Conservation (phyloP, 352 stramenopile genomes). For the Phytophthora fragariaefolia region DNA sequence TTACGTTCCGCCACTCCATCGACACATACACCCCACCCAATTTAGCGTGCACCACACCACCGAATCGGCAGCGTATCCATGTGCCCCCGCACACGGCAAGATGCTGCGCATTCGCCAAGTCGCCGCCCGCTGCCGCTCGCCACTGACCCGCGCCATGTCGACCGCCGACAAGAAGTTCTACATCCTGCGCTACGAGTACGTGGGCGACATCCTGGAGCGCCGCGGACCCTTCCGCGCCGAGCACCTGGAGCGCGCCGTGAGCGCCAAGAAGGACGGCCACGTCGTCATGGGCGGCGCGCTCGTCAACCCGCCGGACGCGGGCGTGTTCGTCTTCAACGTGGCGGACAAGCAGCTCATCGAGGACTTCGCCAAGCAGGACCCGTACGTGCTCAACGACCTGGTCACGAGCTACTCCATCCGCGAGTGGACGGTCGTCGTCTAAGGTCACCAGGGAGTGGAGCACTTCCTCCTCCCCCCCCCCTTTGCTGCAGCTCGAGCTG, state of each 20-base stretch:
- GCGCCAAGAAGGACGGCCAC: constrained; percentile 61
- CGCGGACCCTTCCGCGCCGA: constrained; percentile 70
- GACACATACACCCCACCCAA: not conserved
- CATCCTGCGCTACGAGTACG: constrained; percentile 80
- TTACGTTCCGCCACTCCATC: not conserved
- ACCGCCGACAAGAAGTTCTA: constrained; percentile 65
- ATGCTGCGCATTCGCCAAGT: constrained; percentile 31
- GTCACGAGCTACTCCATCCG: constrained; percentile 72
- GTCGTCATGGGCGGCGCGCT: constrained; percentile 79
- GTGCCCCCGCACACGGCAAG: not conserved
- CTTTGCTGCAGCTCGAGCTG: not conserved
- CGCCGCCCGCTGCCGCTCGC: constrained; percentile 8
- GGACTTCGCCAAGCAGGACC: constrained; percentile 69
- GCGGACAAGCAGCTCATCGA: constrained; percentile 62
- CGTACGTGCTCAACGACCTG: constrained; percentile 79
- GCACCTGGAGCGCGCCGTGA: constrained; percentile 59
- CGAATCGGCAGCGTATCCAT: constrained; percentile 2
- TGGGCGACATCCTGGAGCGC: constrained; percentile 77
- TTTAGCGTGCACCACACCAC: not conserved
- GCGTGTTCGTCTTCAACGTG: constrained; percentile 71
- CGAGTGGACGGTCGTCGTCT: constrained; percentile 78
- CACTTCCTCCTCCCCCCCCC: constrained; percentile 1
- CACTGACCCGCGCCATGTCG: constrained; percentile 43
- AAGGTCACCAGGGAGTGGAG: too few relatives aligned
- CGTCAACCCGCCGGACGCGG: constrained; percentile 64